Percentiles rank a stretch among this genome's conserved stretches.
These are phyloP conservation scores for Alternaria solani DNA, from an alignment of 2,329 filamentous ascomycete genomes.

Conservation along the genomic window DNA sequence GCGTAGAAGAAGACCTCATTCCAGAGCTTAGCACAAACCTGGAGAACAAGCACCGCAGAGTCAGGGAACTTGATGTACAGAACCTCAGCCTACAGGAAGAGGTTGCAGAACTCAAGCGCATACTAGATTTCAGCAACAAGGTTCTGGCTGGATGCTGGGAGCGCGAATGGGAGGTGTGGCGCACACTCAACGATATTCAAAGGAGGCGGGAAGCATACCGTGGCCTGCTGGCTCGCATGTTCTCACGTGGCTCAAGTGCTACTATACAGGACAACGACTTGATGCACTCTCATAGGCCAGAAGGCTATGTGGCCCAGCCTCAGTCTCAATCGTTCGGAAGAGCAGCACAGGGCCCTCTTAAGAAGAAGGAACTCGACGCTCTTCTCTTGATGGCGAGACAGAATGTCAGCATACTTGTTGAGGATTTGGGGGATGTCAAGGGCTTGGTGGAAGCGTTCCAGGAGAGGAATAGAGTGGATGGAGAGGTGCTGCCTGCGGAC, in stretches of 20 bases:
- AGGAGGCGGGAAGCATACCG: not conserved
- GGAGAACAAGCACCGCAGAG: slow-evolving; percentile 10
- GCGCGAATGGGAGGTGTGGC: slow-evolving; percentile 26
- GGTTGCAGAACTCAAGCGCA: slow-evolving; percentile 11
- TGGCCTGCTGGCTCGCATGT: not conserved
- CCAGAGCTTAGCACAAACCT: slow-evolving; percentile 15
- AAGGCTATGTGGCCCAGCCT: not conserved
- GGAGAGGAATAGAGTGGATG: not conserved
- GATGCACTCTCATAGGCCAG: not conserved
- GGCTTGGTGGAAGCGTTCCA: slow-evolving; percentile 17
- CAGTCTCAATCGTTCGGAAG: not conserved
- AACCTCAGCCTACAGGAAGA: not conserved
- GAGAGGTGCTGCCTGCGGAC: not conserved
- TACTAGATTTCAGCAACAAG: slow-evolving; percentile 15
- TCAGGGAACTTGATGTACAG: slow-evolving; percentile 6
- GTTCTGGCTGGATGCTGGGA: slow-evolving; percentile 24
- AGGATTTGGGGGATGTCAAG: slow-evolving; percentile 33
- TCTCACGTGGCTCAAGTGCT: not conserved
- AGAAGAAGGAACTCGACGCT: slow-evolving; percentile 22
- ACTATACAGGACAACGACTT: not conserved
- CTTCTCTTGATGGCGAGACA: slow-evolving; percentile 22
- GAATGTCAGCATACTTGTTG: slow-evolving; percentile 25
- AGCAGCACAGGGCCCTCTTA: not conserved
- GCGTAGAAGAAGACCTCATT: slow-evolving; percentile 27
- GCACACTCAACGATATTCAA: slow-evolving; percentile 15